Conservation (phyloP, 1,139 yeast species). For the Zygosaccharomyces pseudobailii region DNA sequence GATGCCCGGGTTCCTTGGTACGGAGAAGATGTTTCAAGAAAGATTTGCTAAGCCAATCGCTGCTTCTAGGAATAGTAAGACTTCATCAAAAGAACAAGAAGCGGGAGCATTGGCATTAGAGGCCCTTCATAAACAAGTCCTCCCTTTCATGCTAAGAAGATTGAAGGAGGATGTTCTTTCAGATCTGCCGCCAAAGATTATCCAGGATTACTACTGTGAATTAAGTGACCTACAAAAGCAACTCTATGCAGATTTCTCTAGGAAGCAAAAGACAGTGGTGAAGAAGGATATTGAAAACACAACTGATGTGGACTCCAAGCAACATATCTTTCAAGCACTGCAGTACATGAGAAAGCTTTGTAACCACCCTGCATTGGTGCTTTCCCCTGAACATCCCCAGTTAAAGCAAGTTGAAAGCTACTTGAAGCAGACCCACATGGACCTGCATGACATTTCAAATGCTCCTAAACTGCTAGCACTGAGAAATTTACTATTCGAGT, state of each 20-base stretch:
- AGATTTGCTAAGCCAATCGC: constrained; percentile 97
- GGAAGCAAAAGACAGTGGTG: constrained; percentile 72
- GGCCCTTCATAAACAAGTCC: constrained; percentile 90
- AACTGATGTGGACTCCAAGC: constrained; percentile 51
- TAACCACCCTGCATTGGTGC: constrained; percentile 94
- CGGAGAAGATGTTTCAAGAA: constrained; percentile 91
- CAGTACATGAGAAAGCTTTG: constrained; percentile 97
- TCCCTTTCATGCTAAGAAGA: constrained; percentile 94
- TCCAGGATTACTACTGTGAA: constrained; percentile 97
- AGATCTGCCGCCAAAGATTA: constrained; percentile 96
- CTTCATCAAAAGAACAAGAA: constrained; percentile 92
- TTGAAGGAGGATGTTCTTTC: constrained; percentile 93
- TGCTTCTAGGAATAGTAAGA: constrained; percentile 84
- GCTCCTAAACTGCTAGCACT: constrained; percentile 88
- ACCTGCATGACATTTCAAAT: constrained; percentile 67
- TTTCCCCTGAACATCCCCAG: constrained; percentile 82
- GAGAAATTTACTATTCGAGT: constrained; percentile 75
- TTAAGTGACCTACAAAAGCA: constrained; percentile 84
- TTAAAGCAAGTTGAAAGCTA: constrained; percentile 58
- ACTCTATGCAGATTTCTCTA: constrained; percentile 86
- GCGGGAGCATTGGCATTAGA: constrained; percentile 95
- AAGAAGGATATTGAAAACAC: constrained; percentile 53
- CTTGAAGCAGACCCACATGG: constrained; percentile 54
- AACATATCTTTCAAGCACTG: constrained; percentile 94
- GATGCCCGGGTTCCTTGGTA: constrained; percentile 98